These are phyloP conservation scores for Amylocystis lapponica DNA, from an alignment of 768 basidiomycete species.

Conservation along the genomic window DNA sequence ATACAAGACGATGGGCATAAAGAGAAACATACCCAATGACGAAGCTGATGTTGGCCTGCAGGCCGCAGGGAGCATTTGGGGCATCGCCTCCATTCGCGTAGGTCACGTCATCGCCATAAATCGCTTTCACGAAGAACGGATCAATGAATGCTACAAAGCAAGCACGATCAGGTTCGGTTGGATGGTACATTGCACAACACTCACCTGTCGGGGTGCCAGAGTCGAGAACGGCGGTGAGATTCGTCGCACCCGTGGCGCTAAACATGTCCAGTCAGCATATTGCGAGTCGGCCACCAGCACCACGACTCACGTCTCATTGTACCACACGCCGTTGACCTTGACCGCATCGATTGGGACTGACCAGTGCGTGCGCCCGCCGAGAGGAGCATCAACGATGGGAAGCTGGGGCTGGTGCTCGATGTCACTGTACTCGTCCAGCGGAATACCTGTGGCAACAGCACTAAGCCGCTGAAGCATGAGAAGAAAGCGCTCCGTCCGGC, in stretches of 20 bases:
- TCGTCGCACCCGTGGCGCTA: background rate
- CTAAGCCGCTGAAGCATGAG: too few species aligned
- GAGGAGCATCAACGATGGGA: background rate
- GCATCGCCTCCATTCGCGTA: background rate
- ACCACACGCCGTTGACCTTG: constrained; percentile 1
- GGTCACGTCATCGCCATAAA: constrained; percentile 1
- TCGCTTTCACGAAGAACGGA: constrained; percentile 1
- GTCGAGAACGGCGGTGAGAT: constrained; percentile 1
- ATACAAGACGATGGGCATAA: background rate
- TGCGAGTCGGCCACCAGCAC: background rate
- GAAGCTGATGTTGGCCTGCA: constrained; percentile 3
- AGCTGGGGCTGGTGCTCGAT: background rate
- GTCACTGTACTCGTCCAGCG: background rate
- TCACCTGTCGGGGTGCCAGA: constrained; percentile 1
- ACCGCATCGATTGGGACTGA: background rate
- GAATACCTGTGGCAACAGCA: background rate
- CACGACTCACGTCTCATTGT: background rate
- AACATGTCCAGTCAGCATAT: background rate
- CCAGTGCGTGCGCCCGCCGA: background rate
- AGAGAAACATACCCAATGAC: constrained; percentile 3
- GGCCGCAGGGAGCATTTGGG: constrained; percentile 1
- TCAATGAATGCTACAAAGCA: background rate
- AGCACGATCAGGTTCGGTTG: background rate
- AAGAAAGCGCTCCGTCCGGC: too few species aligned
- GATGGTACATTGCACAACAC: background rate